phyloP scores from a whole-genome alignment of 2,329 filamentous ascomycete species.

The Purpureocillium lavendulum region DNA sequence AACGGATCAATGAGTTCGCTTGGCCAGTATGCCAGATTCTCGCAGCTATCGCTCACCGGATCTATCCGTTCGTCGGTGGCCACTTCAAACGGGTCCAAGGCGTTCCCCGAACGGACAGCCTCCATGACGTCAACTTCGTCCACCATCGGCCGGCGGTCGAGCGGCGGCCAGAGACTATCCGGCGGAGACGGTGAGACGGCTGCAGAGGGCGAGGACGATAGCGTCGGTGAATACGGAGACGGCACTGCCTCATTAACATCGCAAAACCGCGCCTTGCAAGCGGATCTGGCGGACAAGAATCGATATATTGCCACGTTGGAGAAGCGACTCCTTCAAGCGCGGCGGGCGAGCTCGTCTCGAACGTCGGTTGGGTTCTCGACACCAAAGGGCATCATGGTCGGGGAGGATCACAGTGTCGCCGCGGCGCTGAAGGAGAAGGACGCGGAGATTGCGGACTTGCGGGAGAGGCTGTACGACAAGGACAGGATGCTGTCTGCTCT shows the following conservation, averaged over 20 bases:
- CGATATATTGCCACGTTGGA: constrained; percentile 92
- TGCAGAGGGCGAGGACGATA: constrained; percentile 56
- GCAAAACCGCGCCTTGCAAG: constrained; percentile 87
- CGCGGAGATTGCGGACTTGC: constrained; percentile 83
- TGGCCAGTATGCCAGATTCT: constrained; percentile 53
- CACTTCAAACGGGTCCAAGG: constrained; percentile 44
- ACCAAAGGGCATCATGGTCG: constrained; percentile 56
- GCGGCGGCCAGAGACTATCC: constrained; percentile 33
- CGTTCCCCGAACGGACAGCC: constrained; percentile 52
- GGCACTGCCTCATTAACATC: constrained; percentile 72
- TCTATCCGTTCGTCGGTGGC: constrained; percentile 64
- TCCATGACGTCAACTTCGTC: constrained; percentile 59
- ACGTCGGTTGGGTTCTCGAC: constrained; percentile 66
- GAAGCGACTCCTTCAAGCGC: constrained; percentile 82
- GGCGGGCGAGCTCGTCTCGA: constrained; percentile 81
- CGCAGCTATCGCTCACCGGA: constrained; percentile 44
- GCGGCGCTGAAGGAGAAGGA: constrained; percentile 79
- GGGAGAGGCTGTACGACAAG: constrained; percentile 84
- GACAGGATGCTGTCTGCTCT: constrained; percentile 87
- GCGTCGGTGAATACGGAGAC: constrained; percentile 74
- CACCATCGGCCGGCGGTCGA: constrained; percentile 48
- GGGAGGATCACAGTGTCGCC: constrained; percentile 70
- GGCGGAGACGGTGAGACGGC: constrained; percentile 31
- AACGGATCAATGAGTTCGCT: constrained; percentile 64
- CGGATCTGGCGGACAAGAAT: constrained; percentile 95